These are phyloP conservation scores for Clonostachys sp. DNA, from an alignment of 2,329 filamentous ascomycete species.

Conservation along the genomic window DNA sequence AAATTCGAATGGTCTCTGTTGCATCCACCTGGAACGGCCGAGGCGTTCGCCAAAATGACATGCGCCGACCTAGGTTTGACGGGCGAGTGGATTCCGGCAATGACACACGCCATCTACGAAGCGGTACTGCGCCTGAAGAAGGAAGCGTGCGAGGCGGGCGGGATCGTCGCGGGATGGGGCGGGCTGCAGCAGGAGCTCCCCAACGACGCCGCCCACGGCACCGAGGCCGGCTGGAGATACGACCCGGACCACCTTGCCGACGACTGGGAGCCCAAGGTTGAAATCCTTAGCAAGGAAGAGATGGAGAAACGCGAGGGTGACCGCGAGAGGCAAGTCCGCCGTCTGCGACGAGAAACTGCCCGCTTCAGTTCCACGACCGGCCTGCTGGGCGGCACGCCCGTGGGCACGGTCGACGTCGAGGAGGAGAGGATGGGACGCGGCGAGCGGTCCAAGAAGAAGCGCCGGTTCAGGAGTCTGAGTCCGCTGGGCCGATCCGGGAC, in stretches of 20 bases:
- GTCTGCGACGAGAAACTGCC: slow-evolving; percentile 85
- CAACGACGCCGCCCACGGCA: slow-evolving; percentile 81
- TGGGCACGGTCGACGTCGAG: slow-evolving; percentile 48
- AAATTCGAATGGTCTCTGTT: slow-evolving; percentile 97
- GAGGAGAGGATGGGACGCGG: slow-evolving; percentile 88
- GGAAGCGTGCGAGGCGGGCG: slow-evolving; percentile 89
- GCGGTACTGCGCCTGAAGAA: slow-evolving; percentile 90
- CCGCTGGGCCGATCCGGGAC: slow-evolving; percentile 63
- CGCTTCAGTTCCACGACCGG: slow-evolving; percentile 84
- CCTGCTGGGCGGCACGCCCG: slow-evolving; percentile 71
- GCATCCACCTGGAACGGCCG: slow-evolving; percentile 85
- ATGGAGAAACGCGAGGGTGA: slow-evolving; percentile 97
- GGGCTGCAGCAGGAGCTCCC: slow-evolving; percentile 63
- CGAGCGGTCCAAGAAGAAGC: slow-evolving; percentile 93
- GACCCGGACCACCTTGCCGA: slow-evolving; percentile 85
- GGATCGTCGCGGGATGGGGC: slow-evolving; percentile 71
- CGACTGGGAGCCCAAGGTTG: slow-evolving; percentile 80
- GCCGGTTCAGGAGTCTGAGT: slow-evolving; percentile 82
- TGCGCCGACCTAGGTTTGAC: slow-evolving; percentile 86
- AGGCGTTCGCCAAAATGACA: slow-evolving; percentile 87
- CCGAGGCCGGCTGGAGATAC: slow-evolving; percentile 88
- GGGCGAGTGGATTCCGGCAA: slow-evolving; percentile 90
- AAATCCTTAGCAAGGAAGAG: slow-evolving; percentile 84
- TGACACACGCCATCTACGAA: slow-evolving; percentile 97
- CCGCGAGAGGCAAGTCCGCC: slow-evolving; percentile 82